Evolutionary conservation across 768 basidiomycete genomes (phyloP).

Genomic region (Sporobolomyces pararoseus): DNA sequence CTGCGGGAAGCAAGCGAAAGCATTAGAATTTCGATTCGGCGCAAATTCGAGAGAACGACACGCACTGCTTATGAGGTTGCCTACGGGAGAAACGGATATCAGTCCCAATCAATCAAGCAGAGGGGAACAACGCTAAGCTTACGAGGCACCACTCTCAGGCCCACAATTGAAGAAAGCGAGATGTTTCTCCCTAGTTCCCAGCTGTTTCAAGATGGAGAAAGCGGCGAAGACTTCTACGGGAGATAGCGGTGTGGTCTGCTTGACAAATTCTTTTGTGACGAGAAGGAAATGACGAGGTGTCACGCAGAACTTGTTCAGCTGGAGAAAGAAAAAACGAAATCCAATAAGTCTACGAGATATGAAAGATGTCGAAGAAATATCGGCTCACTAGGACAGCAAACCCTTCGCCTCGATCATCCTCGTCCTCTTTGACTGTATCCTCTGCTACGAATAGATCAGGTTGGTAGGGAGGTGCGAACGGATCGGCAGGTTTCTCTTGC

Average conservation of each 20-base stretch:
- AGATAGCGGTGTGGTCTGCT: constrained; percentile 73
- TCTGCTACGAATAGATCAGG: constrained; percentile 71
- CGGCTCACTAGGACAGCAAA: constrained; percentile 66
- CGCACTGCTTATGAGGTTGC: constrained; percentile 41
- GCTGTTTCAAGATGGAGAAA: constrained; percentile 73
- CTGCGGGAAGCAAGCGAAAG: constrained; percentile 6
- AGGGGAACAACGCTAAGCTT: not conserved
- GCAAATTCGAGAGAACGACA: not conserved
- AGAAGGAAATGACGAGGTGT: constrained; percentile 81
- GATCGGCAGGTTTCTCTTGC: constrained; percentile 54
- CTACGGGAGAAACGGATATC: not conserved
- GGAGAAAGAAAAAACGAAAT: not conserved
- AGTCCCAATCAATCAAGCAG: not conserved
- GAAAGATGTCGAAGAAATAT: not conserved
- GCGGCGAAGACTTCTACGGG: constrained; percentile 74
- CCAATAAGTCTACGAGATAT: not conserved
- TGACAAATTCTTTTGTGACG: constrained; percentile 73
- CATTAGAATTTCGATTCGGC: too few relatives aligned
- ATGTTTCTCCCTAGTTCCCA: constrained; percentile 57
- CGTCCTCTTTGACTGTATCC: constrained; percentile 55
- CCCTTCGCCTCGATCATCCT: constrained; percentile 60
- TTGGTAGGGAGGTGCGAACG: constrained; percentile 83
- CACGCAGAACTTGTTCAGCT: constrained; percentile 85
- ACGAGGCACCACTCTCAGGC: constrained; percentile 45
- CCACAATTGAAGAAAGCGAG: constrained; percentile 90